These are phyloP conservation scores for Trametes cinnabarina DNA, from an alignment of 768 basidiomycete species.

Conservation along the genomic window DNA sequence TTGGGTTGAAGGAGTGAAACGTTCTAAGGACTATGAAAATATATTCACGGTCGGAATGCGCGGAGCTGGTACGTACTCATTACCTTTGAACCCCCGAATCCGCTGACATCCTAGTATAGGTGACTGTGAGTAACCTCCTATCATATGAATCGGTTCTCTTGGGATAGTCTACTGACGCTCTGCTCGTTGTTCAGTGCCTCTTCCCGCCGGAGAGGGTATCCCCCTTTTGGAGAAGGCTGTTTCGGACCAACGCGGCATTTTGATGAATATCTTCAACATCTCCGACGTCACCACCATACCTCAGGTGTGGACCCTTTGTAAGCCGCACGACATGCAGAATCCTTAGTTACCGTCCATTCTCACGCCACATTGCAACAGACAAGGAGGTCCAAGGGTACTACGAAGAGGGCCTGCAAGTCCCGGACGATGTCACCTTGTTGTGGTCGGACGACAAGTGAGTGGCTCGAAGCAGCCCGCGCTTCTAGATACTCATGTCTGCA, in stretches of 20 bases:
- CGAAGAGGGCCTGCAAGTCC: conserved; percentile 57
- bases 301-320: conserved; percentile 67
- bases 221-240: conserved; percentile 54
- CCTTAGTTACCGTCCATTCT: background rate
- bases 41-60: conserved; percentile 70
- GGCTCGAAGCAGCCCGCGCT: too few species aligned
- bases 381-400: conserved; percentile 69
- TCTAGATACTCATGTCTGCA: background rate
- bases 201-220: conserved; percentile 49
- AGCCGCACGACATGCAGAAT: conserved; percentile 10
- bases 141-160: background rate
- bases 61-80: conserved; percentile 34
- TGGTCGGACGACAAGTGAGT: conserved; percentile 72
- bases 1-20: conserved; percentile 59
- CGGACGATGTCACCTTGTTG: conserved; percentile 62
- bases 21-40: conserved; percentile 59
- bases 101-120: conserved; percentile 32
- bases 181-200: conserved; percentile 46
- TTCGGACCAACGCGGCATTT: conserved; percentile 55
- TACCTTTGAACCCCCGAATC: background rate
- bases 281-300: conserved; percentile 51
- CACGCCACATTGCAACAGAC: conserved; percentile 25
- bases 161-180: background rate
- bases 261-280: conserved; percentile 49
- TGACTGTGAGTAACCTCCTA: conserved; percentile 35